Evolutionary conservation across 2,329 filamentous ascomycete species (phyloP), one percentile per base, ranked within the genome.

Genomic region (Fusarium euwallaceae): DNA sequence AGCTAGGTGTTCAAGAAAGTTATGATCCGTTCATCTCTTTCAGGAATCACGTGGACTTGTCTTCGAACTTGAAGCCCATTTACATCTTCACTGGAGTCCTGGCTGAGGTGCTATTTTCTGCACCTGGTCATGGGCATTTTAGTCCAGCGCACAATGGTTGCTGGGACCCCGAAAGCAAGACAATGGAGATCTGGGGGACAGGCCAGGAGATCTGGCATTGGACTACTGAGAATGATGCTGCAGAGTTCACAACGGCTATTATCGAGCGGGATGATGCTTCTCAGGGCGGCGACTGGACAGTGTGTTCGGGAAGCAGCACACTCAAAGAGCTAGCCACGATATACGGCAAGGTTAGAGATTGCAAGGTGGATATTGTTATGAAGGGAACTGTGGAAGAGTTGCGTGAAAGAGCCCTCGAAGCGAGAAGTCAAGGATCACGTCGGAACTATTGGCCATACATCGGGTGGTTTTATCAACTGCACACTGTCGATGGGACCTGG

Each of bases 1-100:
- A 69, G 14, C 75, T 82, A 3, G 78, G 80, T 22, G 73, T 80
- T 11, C 70, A 78, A 34, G 80, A 83, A 60, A 67, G 67, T n/a
- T 84, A 84, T 69, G 81, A 84, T 65, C 39, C 78, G 0, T 78
- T 78, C 68, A 80, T 82, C 17, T 69, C 78, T n/a, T 83, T 84
- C 53, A 66, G 75, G n/a, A 72, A 78, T 4, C 78, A 82, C 2
- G 80, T 73, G n/a, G 73, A 73, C 11, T 58, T 81, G 14, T 79
- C 78, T 4, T 78, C 71, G 27, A 43, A 56, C 4, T 76, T 84
- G 36, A 78, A 78, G 16, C 79, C 81, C 4, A 67, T 82, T 20
- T 80, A 81, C 63, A 75, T 80, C 39, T 73, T 83, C 43, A 79
- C 74, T 22, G 82, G 82, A 8, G 36, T 62, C 1, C 16, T 66